phyloP scores from a whole-genome alignment of 2,329 filamentous ascomycete genomes.

The Phoma sp. region DNA sequence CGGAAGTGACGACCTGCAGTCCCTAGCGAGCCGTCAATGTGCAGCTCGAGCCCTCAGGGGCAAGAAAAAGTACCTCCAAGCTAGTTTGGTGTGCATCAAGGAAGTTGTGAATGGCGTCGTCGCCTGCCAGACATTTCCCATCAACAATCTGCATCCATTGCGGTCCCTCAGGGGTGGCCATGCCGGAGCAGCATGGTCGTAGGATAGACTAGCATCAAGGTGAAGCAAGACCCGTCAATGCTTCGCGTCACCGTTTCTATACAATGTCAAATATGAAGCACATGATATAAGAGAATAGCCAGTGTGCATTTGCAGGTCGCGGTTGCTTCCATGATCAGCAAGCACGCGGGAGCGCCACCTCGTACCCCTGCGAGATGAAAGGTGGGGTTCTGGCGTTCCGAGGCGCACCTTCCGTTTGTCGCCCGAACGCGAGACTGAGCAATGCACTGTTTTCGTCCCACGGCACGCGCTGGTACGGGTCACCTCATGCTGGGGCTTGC shows the following conservation, averaged over 20 bases:
- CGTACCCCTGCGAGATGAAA: constrained; percentile 19
- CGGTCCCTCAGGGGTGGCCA: constrained; percentile 22
- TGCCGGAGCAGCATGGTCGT: constrained; percentile 10
- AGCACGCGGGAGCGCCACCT: neutral
- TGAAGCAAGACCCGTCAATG: neutral
- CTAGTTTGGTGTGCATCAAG: constrained; percentile 9
- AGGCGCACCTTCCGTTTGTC: constrained; percentile 21
- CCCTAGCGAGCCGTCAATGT: constrained; percentile 17
- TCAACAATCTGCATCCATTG: constrained; percentile 36
- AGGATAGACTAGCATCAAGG: neutral
- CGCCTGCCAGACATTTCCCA: constrained; percentile 33
- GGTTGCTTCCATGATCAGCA: neutral
- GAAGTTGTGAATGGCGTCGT: constrained; percentile 34
- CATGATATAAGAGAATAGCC: constrained; percentile 2
- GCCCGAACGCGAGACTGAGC: constrained; percentile 18
- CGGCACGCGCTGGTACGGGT: constrained; percentile 25
- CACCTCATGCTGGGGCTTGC: constrained; percentile 31
- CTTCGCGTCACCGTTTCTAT: neutral
- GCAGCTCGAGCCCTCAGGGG: neutral
- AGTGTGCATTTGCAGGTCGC: neutral
- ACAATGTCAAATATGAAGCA: neutral
- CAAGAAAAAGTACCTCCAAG: constrained; percentile 9
- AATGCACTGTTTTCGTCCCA: constrained; percentile 12
- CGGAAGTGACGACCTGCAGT: constrained; percentile 18
- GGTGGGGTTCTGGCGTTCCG: constrained; percentile 31